Evolutionary conservation across 257 asterid species (phyloP).

Genomic region (Euphrasia confusa): DNA sequence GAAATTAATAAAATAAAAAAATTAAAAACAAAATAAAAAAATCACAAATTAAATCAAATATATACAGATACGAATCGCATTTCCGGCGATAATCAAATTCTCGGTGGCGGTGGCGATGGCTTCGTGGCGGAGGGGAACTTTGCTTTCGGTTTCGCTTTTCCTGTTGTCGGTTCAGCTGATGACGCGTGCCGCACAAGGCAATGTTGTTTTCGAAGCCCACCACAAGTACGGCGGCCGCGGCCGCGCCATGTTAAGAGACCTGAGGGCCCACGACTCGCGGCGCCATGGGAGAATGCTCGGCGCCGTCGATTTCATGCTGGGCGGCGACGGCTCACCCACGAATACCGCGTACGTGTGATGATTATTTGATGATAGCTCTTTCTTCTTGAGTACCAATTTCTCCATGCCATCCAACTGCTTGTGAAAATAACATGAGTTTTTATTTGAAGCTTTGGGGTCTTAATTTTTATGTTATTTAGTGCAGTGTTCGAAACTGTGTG

Average conservation of each 20-base stretch:
- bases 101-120: constrained; percentile 36
- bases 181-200: constrained; percentile 21
- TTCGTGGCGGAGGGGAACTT: constrained; percentile 30
- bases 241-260: constrained; percentile 27
- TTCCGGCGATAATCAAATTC: not conserved
- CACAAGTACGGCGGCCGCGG: constrained; percentile 47
- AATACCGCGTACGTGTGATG: constrained; percentile 41
- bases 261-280: constrained; percentile 48
- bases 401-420: not conserved
- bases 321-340: constrained; percentile 53
- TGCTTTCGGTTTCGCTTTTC: constrained; percentile 6
- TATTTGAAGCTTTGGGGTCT: not conserved
- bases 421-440: not conserved
- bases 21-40: too few species aligned
- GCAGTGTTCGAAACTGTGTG: too few species aligned
- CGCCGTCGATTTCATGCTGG: constrained; percentile 41
- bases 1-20: not conserved
- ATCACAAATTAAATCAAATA: not conserved
- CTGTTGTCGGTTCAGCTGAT: constrained; percentile 19
- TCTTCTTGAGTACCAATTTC: not conserved
- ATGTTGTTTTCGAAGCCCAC: constrained; percentile 37
- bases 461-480: too few species aligned
- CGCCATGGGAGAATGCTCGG: constrained; percentile 57
- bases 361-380: not conserved
- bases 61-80: too few species aligned